A percentile compares a stretch with the other conserved stretches of the same genome.
Evolutionary conservation across 768 basidiomycete species (phyloP).

Genomic region (Pleurotus ostreatus): DNA sequence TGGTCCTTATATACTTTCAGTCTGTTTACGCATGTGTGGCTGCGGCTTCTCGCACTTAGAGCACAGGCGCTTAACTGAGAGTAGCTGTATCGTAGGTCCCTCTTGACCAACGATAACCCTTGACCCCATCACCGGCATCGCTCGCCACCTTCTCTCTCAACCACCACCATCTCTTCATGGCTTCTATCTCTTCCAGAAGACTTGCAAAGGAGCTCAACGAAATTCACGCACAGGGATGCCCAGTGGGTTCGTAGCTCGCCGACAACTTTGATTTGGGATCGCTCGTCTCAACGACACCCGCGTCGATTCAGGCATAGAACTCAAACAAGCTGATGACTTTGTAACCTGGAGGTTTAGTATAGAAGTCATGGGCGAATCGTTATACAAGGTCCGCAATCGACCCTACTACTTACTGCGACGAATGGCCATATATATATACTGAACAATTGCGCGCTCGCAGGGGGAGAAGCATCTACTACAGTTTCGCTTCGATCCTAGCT

Average conservation of each 20-base stretch:
- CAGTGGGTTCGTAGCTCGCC: slow-evolving; percentile 45
- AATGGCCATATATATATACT: not conserved
- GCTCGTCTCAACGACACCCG: not conserved
- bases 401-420: not conserved
- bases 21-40: no score
- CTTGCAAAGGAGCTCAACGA: slow-evolving; percentile 71
- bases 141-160: no score
- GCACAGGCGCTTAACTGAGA: no score
- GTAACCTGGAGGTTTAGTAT: slow-evolving; percentile 74
- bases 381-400: slow-evolving; percentile 57
- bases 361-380: slow-evolving; percentile 79
- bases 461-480: slow-evolving; percentile 73
- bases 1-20: no score
- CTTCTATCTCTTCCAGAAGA: slow-evolving; percentile 59
- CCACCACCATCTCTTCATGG: slow-evolving; percentile 31
- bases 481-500: slow-evolving; percentile 78
- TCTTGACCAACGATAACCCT: no score
- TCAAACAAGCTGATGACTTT: slow-evolving; percentile 75
- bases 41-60: no score
- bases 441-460: slow-evolving; percentile 28
- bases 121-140: no score
- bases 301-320: slow-evolving; percentile 54
- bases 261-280: not conserved
- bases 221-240: slow-evolving; percentile 61
- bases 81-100: no score